Evolutionary conservation across 2,329 filamentous ascomycete species (phyloP).

Genomic region (Lachnum nothofagi): DNA sequence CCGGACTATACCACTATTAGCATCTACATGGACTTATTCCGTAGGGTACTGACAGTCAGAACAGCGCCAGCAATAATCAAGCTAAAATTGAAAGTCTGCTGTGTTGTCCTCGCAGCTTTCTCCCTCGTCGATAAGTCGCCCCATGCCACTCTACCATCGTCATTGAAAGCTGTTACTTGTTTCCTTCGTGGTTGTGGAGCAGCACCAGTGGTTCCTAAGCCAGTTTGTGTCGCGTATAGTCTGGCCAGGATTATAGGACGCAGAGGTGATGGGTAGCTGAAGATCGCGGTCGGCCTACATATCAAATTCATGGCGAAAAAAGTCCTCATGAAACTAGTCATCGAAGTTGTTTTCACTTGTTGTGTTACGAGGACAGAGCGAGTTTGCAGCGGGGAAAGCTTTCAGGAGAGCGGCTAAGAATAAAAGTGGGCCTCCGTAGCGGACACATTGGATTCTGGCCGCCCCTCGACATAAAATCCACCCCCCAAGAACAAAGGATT

Average conservation of each 20-base stretch:
- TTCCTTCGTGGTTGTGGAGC: constrained; percentile 49
- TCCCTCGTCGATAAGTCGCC: constrained; percentile 67
- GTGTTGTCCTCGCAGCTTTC: constrained; percentile 78
- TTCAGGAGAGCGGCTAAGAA: not conserved
- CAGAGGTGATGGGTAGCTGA: constrained; percentile 35
- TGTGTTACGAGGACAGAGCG: not conserved
- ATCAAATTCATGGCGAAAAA: constrained; percentile 20
- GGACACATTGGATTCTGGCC: constrained; percentile 10
- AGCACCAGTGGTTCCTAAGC: constrained; percentile 33
- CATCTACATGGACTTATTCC: constrained; percentile 2
- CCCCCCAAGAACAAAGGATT: constrained; percentile 17
- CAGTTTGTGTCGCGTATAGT: constrained; percentile 55
- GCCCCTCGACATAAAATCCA: constrained; percentile 16
- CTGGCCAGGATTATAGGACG: constrained; percentile 40
- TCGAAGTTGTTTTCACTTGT: not conserved
- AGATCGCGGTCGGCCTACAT: constrained; percentile 29
- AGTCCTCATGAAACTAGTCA: not conserved
- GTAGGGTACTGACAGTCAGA: constrained; percentile 57
- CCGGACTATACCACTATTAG: constrained; percentile 49
- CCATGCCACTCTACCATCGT: constrained; percentile 81
- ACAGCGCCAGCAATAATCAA: constrained; percentile 69
- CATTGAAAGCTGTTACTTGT: constrained; percentile 77
- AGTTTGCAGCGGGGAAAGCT: constrained; percentile 14
- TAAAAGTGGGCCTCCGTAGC: not conserved
- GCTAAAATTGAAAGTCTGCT: constrained; percentile 84